phyloP scores from a whole-genome alignment of 495 filamentous ascomycete species.

The Pyronema omphalodes region DNA sequence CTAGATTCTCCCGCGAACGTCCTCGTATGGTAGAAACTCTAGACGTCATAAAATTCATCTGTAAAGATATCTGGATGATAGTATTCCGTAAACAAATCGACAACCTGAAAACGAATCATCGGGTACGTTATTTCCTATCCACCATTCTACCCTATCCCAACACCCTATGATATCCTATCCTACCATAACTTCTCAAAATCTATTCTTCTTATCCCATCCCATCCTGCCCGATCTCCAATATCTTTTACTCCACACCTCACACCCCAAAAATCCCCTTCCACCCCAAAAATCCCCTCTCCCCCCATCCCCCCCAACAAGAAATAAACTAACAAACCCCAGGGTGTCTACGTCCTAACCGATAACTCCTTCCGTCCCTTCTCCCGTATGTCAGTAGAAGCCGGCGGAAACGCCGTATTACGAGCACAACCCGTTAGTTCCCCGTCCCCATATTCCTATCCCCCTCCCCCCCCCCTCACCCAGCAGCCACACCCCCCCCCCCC shows the following conservation, averaged over 20 bases:
- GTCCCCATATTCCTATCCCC: conserved; percentile 1
- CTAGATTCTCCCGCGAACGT: conserved; percentile 73
- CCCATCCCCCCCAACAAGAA: too few species aligned
- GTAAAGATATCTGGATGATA: conserved; percentile 90
- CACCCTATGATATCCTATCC: too few species aligned
- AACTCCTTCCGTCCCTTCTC: conserved; percentile 76
- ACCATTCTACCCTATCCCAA: background rate
- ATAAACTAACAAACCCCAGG: too few species aligned
- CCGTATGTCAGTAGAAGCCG: conserved; percentile 63
- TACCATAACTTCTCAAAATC: too few species aligned
- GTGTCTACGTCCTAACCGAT: conserved; percentile 91
- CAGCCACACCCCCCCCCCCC: too few species aligned
- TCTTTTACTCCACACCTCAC: too few species aligned
- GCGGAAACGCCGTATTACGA: conserved; percentile 47
- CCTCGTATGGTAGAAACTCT: conserved; percentile 74
- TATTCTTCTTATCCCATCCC: too few species aligned
- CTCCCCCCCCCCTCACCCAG: too few species aligned
- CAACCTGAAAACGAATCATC: conserved; percentile 95
- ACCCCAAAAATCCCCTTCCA: too few species aligned
- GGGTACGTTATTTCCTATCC: conserved; percentile 31
- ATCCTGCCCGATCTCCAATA: too few species aligned
- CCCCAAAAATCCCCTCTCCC: too few species aligned
- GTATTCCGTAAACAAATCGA: conserved; percentile 94
- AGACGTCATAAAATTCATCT: conserved; percentile 91
- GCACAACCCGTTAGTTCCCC: conserved; percentile 55